Evolutionary conservation across 169 alveolate species (phyloP).

Genomic region (Eimeria zaria): DNA sequence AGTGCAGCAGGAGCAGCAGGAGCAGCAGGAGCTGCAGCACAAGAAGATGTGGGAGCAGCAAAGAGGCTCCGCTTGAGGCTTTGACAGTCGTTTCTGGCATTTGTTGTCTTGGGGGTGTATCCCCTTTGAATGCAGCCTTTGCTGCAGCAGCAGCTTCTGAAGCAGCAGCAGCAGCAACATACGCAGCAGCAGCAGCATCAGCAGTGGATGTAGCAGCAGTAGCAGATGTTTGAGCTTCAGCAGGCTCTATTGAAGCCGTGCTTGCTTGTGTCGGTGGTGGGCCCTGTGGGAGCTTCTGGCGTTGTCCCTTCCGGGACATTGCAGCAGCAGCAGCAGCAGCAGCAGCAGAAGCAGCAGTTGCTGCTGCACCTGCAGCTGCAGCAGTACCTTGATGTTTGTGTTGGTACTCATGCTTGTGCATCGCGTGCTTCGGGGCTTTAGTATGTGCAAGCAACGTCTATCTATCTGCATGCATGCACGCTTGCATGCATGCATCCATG

Average conservation of each 20-base stretch:
- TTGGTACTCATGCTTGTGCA: background rate
- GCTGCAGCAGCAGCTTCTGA: constrained; percentile 21
- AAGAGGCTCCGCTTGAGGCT: constrained; percentile 13
- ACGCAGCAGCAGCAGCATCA: background rate
- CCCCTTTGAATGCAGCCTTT: background rate
- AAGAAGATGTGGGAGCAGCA: constrained; percentile 5
- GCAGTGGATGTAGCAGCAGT: background rate
- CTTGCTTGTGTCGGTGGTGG: too few species aligned
- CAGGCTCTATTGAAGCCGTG: background rate
- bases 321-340: constrained; percentile 31
- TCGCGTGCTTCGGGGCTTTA: constrained; percentile 9
- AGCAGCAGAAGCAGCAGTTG: too few species aligned
- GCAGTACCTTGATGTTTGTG: background rate
- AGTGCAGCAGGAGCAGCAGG: constrained; percentile 8
- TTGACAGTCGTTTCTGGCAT: background rate
- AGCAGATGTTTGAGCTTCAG: background rate
- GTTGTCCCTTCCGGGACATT: background rate
- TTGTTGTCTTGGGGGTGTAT: background rate
- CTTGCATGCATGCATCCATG: background rate
- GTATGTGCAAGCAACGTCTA: background rate
- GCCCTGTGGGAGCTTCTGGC: background rate
- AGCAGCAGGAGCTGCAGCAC: constrained; percentile 47
- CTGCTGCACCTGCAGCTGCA: background rate
- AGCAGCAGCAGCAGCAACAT: background rate
- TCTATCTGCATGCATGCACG: background rate